Evolutionary conservation across 306 rosid species (phyloP).

Genomic region (Castanopsis chinensis): DNA sequence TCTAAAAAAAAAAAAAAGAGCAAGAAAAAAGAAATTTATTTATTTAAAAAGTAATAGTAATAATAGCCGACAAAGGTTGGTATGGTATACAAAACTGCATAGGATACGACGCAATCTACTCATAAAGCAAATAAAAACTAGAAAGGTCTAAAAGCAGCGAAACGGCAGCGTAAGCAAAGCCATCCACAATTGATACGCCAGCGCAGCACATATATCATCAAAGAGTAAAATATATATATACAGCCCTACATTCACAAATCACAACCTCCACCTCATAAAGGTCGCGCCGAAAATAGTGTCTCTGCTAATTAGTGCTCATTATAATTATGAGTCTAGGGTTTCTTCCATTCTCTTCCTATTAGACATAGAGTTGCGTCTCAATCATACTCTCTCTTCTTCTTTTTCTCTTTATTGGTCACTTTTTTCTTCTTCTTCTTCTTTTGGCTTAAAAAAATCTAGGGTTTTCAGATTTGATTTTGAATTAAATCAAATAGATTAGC

Average conservation of each 20-base stretch:
- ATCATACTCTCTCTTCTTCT: not conserved
- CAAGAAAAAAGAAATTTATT: no score
- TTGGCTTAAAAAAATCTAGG: not conserved
- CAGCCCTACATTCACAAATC: not conserved
- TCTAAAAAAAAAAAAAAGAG: no score
- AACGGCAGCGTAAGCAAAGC: not conserved
- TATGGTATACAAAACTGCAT: no score
- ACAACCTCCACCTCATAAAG: not conserved
- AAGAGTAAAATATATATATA: not conserved
- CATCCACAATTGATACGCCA: not conserved
- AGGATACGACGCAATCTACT: not conserved
- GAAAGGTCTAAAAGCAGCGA: not conserved
- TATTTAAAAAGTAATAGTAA: no score
- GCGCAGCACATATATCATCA: not conserved
- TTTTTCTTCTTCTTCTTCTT: not conserved
- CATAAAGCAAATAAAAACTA: not conserved
- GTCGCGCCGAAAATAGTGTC: not conserved
- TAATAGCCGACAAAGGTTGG: no score
- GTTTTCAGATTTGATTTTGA: slow-evolving; percentile 9
- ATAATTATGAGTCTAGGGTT: not conserved
- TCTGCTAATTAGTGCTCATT: not conserved
- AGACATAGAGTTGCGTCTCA: not conserved
- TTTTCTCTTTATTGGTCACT: not conserved
- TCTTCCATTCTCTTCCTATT: not conserved
- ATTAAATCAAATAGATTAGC: not conserved